phyloP scores from a whole-genome alignment of 495 filamentous ascomycete species.

The Penicillium chermesinum region DNA sequence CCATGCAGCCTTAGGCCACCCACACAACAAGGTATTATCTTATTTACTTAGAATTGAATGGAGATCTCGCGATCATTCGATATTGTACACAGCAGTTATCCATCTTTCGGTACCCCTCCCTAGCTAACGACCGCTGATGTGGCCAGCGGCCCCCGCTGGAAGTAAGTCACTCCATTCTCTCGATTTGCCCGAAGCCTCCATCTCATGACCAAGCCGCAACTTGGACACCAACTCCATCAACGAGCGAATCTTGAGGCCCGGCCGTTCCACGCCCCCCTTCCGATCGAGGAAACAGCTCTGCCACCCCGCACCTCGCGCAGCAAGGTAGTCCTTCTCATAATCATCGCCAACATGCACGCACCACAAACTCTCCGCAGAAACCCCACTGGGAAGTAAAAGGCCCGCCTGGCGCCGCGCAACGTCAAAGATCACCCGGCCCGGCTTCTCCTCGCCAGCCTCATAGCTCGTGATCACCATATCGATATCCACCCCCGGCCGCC shows the following conservation, averaged over 20 bases:
- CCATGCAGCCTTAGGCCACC: no score
- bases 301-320: constrained; percentile 61
- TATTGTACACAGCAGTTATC: no score
- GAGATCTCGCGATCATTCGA: background rate
- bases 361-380: constrained; percentile 26
- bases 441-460: constrained; percentile 67
- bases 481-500: constrained; percentile 53
- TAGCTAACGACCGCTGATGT: background rate
- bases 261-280: constrained; percentile 7
- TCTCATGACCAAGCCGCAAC: constrained; percentile 4
- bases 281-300: constrained; percentile 48
- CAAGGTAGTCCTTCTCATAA: constrained; percentile 55
- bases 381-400: constrained; percentile 4
- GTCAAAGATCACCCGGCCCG: constrained; percentile 56
- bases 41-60: background rate
- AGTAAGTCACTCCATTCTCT: background rate
- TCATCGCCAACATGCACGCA: constrained; percentile 68
- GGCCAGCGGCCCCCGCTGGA: background rate
- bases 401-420: constrained; percentile 47
- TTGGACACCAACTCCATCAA: constrained; percentile 25
- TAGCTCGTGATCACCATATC: constrained; percentile 69
- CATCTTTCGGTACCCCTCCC: no score
- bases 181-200: background rate
- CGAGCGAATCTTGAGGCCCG: constrained; percentile 20
- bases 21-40: no score